Percentiles rank a stretch among this genome's conserved stretches.
Evolutionary conservation across 257 asterid genomes (phyloP).

Genomic region (Anisodus tanguticus): DNA sequence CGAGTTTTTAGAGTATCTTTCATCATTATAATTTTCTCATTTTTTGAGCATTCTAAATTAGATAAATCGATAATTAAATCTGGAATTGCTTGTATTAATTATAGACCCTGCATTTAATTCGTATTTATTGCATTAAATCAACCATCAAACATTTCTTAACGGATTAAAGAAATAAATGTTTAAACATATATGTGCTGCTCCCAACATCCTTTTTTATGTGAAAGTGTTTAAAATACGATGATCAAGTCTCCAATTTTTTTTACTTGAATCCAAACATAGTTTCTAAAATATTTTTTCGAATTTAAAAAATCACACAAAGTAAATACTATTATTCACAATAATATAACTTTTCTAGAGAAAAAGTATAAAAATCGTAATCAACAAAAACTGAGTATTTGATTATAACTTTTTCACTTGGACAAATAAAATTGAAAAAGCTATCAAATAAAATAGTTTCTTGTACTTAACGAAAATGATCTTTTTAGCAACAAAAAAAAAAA

Average conservation of each 20-base stretch:
- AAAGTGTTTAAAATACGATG: background rate
- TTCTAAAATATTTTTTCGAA: background rate
- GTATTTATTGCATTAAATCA: background rate
- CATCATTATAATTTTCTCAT: no score
- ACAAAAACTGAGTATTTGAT: background rate
- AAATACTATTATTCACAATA: background rate
- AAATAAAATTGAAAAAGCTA: background rate
- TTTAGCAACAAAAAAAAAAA: no score
- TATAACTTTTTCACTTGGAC: background rate
- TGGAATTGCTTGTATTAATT: background rate
- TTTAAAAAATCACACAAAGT: background rate
- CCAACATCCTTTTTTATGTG: background rate
- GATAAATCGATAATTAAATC: background rate
- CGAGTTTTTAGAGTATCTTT: background rate
- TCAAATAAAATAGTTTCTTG: background rate
- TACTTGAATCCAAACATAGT: background rate
- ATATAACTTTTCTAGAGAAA: background rate
- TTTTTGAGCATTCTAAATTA: background rate
- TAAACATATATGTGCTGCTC: background rate
- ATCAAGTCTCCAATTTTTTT: no score
- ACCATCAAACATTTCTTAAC: background rate
- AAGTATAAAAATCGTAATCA: background rate
- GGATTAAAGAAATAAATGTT: background rate
- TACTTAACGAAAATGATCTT: background rate
- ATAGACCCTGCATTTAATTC: background rate